These are phyloP conservation scores for Tetrapisispora nanseiensis DNA, from an alignment of 805 yeast genomes.

Conservation along the genomic window DNA sequence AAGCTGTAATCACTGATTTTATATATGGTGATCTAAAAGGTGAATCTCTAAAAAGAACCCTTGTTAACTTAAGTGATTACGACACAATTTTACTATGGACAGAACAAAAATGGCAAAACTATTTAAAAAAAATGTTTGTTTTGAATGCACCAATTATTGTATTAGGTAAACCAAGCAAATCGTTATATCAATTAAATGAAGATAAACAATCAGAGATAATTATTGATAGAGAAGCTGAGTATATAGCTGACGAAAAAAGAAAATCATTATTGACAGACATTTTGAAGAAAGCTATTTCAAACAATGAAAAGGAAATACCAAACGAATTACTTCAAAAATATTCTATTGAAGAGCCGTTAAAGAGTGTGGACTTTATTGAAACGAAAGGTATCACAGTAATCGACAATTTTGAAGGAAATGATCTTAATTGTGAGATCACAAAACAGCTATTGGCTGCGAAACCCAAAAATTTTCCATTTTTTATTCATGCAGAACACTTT, in stretches of 20 bases:
- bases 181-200: constrained; percentile 44
- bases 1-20: constrained; percentile 66
- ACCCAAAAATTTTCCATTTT: constrained; percentile 50
- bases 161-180: constrained; percentile 56
- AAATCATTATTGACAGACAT: constrained; percentile 40
- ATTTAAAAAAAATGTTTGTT: constrained; percentile 45
- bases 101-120: constrained; percentile 52
- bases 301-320: constrained; percentile 74
- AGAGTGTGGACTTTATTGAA: constrained; percentile 55
- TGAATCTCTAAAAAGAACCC: constrained; percentile 44
- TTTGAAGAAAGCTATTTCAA: constrained; percentile 51
- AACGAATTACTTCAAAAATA: constrained; percentile 49
- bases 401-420: constrained; percentile 30
- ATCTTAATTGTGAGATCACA: constrained; percentile 26
- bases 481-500: constrained; percentile 68
- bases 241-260: constrained; percentile 49
- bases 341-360: constrained; percentile 63
- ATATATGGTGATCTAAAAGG: constrained; percentile 65
- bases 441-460: constrained; percentile 19
- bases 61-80: constrained; percentile 49
- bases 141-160: constrained; percentile 56
- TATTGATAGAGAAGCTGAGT: constrained; percentile 36
- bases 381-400: constrained; percentile 60
- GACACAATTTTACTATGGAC: constrained; percentile 47
- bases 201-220: constrained; percentile 40